Percentiles rank a stretch among this genome's conserved stretches.
Evolutionary conservation across 2,329 filamentous ascomycete species (phyloP).

Genomic region (Apiospora saccharicola): DNA sequence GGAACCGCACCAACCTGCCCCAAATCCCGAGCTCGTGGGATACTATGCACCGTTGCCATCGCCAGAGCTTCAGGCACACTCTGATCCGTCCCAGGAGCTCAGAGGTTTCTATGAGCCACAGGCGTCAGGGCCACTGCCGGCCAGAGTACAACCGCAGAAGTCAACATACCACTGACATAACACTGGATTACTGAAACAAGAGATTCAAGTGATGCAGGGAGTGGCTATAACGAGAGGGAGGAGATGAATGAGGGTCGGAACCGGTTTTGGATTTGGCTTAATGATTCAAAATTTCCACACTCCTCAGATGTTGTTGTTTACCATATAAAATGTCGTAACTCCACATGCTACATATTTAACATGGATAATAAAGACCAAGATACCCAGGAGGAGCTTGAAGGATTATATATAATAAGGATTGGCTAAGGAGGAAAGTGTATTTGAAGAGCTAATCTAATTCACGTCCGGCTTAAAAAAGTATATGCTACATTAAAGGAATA

Average conservation of each 20-base stretch:
- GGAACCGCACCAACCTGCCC: constrained; percentile 4
- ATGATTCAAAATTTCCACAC: background rate
- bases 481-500: background rate
- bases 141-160: background rate
- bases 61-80: constrained; percentile 23
- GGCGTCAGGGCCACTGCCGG: background rate
- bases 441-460: background rate
- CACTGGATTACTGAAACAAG: background rate
- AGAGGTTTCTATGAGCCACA: constrained; percentile 34
- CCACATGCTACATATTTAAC: too few relatives aligned
- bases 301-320: background rate
- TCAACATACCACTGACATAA: constrained; percentile 19
- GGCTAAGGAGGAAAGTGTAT: background rate
- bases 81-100: constrained; percentile 29
- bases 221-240: background rate
- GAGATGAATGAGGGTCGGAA: too few relatives aligned
- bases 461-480: background rate
- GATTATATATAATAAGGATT: background rate
- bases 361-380: background rate
- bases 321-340: background rate
- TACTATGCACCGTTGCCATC: constrained; percentile 36
- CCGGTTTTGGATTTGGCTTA: background rate
- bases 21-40: constrained; percentile 34
- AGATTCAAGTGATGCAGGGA: background rate
- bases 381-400: background rate